Evolutionary conservation across 208 protist genomes (phyloP), one percentile per base, ranked within the genome.

Genomic region (Leishmania gerbilli): DNA sequence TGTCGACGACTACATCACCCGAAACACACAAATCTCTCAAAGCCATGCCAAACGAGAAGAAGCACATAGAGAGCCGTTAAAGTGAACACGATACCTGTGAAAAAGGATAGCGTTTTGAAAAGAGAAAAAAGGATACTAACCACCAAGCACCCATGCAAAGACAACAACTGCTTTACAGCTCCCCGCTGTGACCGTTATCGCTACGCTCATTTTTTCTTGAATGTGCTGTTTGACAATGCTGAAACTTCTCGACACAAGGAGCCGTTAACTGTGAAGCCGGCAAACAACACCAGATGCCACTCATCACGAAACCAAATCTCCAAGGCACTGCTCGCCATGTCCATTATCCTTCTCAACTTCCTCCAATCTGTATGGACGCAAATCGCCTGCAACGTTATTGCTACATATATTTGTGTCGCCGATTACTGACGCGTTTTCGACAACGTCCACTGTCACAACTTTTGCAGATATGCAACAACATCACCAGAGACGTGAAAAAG

Each of bases 351-450:
- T 82, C 19, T 75, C 58, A 5, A 90, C 51, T 3, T 55, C 53
- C 56, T 83, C 83, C 0, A 64, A 77, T 5, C 84, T 19, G 71
- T 78, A 83, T 0, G 78, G 68, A 27, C 87, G 62, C 31, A 87
- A 51, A 37, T 78, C 84, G 11, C 80, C 84, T 9, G 84, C 78
- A 76, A 88, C 85, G 67, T 84, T 88, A 56, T 88, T 79, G 17
- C 79, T 84, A 76, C 83, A 86, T 3, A 80, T 81, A 2, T 76
- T 87, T 15, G 76, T 87, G 76, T 90, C 80, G 40, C 80, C 83
- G 40, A 62, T 64, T 40, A 51, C 42, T 42, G 49, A 74, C 3
- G 79, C 75, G 42, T 87, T 72, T 1, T 75, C 74, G 0, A 49
- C 55, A 19, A 90, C 51, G 37, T 87, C 80, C 42, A 77, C 67